Conservation (phyloP, 208 protist genomes). For the Crithidia bombi region DNA sequence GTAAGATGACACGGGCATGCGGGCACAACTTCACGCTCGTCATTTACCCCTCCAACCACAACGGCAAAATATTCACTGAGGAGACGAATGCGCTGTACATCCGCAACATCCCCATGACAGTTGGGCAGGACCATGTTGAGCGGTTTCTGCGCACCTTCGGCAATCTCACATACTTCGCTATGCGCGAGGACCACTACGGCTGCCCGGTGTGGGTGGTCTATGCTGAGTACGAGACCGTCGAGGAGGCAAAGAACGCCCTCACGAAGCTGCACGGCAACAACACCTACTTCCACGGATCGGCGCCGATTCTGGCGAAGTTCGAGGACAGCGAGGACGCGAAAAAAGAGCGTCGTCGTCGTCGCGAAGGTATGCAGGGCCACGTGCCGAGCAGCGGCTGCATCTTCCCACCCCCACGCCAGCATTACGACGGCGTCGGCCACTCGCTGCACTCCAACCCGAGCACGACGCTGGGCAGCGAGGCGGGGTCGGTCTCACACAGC, state of each 20-base stretch:
- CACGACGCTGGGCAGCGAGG: slow-evolving; percentile 18
- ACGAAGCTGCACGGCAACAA: slow-evolving; percentile 71
- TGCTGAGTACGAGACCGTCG: slow-evolving; percentile 75
- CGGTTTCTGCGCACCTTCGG: slow-evolving; percentile 71
- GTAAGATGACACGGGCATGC: slow-evolving; percentile 44
- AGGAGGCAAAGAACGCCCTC: slow-evolving; percentile 63
- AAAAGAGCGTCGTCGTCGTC: slow-evolving; percentile 61
- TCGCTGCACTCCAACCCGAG: slow-evolving; percentile 18
- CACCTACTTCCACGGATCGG: slow-evolving; percentile 62
- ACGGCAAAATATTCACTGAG: slow-evolving; percentile 55
- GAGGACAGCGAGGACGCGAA: slow-evolving; percentile 79
- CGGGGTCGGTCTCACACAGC: slow-evolving; percentile 3
- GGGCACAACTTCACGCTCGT: slow-evolving; percentile 70
- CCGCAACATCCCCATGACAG: slow-evolving; percentile 76
- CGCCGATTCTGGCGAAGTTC: slow-evolving; percentile 76
- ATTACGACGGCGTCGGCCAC: slow-evolving; percentile 8
- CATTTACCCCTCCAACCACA: slow-evolving; percentile 83
- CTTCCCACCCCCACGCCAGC: slow-evolving; percentile 44
- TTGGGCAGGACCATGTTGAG: slow-evolving; percentile 56
- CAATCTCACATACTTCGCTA: slow-evolving; percentile 69
- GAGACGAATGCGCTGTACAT: slow-evolving; percentile 75
- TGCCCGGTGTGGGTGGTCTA: slow-evolving; percentile 86
- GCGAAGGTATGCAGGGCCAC: slow-evolving; percentile 42
- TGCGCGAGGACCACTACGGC: slow-evolving; percentile 83
- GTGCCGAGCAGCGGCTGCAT: slow-evolving; percentile 47